Evolutionary conservation across 116 monocot genomes (phyloP).

Genomic region (Iris pallida): DNA sequence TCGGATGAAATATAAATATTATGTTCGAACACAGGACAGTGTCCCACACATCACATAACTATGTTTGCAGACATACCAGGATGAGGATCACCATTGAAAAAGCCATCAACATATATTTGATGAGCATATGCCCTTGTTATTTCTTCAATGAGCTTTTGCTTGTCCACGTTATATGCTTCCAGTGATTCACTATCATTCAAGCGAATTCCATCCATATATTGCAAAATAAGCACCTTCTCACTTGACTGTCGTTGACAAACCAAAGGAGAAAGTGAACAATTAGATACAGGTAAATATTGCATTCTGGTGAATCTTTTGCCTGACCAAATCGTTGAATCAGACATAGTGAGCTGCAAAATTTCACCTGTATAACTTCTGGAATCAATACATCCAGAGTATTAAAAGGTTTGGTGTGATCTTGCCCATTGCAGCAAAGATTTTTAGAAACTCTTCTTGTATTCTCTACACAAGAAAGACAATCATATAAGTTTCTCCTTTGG

Average conservation of each 20-base stretch:
- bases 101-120: constrained; percentile 85
- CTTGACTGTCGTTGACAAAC: constrained; percentile 44
- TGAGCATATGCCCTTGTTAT: constrained; percentile 88
- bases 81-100: constrained; percentile 90
- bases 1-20: background rate
- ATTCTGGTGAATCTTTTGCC: background rate
- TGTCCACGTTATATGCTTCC: constrained; percentile 61
- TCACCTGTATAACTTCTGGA: constrained; percentile 78
- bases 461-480: constrained; percentile 33
- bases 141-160: constrained; percentile 76
- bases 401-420: background rate
- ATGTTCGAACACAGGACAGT: background rate
- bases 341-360: background rate
- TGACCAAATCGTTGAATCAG: background rate
- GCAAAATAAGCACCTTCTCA: constrained; percentile 66
- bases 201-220: constrained; percentile 86
- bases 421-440: constrained; percentile 33
- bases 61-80: constrained; percentile 39
- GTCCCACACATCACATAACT: background rate
- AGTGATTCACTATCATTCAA: constrained; percentile 59
- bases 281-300: background rate
- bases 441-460: constrained; percentile 64
- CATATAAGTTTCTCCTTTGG: background rate
- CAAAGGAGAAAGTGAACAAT: background rate
- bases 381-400: constrained; percentile 58